Percentiles rank a stretch among this genome's conserved stretches.
Conservation (phyloP, 225 moss, liverwort and hornwort genomes). For the Bryum argenteum region DNA sequence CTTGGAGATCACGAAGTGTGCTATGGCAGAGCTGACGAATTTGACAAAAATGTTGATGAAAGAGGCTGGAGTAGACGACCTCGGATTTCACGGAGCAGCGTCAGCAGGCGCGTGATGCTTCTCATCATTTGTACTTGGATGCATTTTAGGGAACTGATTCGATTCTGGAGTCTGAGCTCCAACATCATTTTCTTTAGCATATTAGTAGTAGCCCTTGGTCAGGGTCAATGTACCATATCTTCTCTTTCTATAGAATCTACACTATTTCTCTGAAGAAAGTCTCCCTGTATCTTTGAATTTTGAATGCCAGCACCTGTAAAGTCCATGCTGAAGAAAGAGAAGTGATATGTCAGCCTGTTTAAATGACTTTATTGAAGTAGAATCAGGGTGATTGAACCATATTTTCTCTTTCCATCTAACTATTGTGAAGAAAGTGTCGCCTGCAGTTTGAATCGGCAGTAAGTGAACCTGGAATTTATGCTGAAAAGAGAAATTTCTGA, state of each 20-base stretch:
- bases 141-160: constrained; percentile 6
- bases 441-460: too few species aligned
- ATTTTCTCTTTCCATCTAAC: too few species aligned
- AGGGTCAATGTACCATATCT: constrained; percentile 33
- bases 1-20: constrained; percentile 37
- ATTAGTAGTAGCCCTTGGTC: neutral
- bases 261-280: neutral
- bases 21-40: constrained; percentile 42
- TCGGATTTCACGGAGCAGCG: constrained; percentile 16
- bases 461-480: too few species aligned
- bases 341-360: too few species aligned
- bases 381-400: too few species aligned
- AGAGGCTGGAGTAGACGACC: constrained; percentile 28
- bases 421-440: too few species aligned
- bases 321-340: too few species aligned
- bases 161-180: constrained; percentile 8
- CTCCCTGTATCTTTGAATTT: too few species aligned
- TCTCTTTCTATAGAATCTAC: constrained; percentile 20
- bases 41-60: constrained; percentile 42
- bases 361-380: too few species aligned
- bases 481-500: too few species aligned
- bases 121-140: neutral
- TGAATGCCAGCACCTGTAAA: too few species aligned
- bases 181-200: constrained; percentile 5
- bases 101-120: constrained; percentile 18